Base-by-base conservation (phyloP, 2,329 filamentous ascomycete genomes). In the Sporothrix phasma region DNA sequence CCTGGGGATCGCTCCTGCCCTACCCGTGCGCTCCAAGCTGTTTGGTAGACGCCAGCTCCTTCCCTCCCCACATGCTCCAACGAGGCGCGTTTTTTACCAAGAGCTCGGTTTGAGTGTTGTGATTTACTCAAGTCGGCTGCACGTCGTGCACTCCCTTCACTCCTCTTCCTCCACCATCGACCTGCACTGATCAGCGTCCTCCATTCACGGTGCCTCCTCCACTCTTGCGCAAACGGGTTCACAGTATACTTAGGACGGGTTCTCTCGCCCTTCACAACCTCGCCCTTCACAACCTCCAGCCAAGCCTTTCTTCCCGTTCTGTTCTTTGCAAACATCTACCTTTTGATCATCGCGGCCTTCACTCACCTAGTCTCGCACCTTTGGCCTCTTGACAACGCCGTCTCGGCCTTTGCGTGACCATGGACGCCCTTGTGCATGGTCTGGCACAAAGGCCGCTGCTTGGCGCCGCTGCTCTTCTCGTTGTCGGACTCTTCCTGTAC, bases 401-500 rank as follows among this genome's bases (percentile, higher is more conserved):
- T 15, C n/a, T 15, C n/a, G 31, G 17, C 29, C 13, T 15, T 15
- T 56, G 19, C 51, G 31, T 45, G 17, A 22, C 59, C 31, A 62
- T 62, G 61, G 41, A 63, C 41, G n/a, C n/a, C 8, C 26, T 56
- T 11, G 11, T 45, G 39, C 37, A 22, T 7, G 19, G 17, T 13
- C 53, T 63, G 29, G 24, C 31, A n/a, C 56, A 37, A 13, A 49
- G 10, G 5, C 59, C 60, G 2, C 17, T 67, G 6, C 45, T 45
- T 19, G 51, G n/a, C n/a, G 43, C 13, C n/a, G 59, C 41, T 31
- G 47, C 62, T 2, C 24, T 65, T 7, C 19, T 56, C 4, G 24
- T 22, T 7, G n/a, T 45, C 10, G 15, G 31, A 3, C 8, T 68
- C 3, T 10, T 65, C n/a, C 64, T 65, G 7, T 71, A 71, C 51